Evolutionary conservation across 805 yeast genomes (phyloP).

Genomic region (Saccharomycopsis babjevae): DNA sequence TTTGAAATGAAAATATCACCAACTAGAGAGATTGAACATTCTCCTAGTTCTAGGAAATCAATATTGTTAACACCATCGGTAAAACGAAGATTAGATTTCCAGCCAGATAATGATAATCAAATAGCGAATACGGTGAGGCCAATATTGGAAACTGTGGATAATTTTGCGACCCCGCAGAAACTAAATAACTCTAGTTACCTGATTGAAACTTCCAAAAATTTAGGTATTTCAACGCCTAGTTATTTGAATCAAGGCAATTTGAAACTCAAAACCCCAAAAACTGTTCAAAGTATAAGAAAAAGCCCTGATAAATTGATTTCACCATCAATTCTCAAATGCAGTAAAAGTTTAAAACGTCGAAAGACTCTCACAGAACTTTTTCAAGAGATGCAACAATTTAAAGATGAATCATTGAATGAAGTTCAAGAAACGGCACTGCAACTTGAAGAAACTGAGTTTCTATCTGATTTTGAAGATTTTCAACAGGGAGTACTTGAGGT

Average conservation of each 20-base stretch:
- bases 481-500: not conserved
- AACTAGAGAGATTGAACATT: conserved; percentile 10
- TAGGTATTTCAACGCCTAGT: not conserved
- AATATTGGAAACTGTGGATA: not conserved
- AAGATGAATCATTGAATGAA: not conserved
- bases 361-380: not conserved
- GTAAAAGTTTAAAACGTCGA: not conserved
- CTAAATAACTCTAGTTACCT: not conserved
- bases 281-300: conserved; percentile 1
- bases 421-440: conserved; percentile 1
- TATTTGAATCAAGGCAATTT: conserved; percentile 6
- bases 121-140: not conserved
- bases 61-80: conserved; percentile 7
- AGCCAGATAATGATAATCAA: not conserved
- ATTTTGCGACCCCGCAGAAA: conserved; percentile 8
- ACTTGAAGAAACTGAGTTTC: not conserved
- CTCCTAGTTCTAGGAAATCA: conserved; percentile 3
- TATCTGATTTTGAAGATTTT: not conserved
- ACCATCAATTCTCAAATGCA: not conserved
- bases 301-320: conserved; percentile 5
- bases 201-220: not conserved
- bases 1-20: conserved; percentile 13
- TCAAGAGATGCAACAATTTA: not conserved
- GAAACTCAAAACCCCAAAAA: not conserved
- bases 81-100: conserved; percentile 6